A percentile compares a stretch with the other conserved stretches of the same genome.
phyloP scores from a whole-genome alignment of 768 basidiomycete species.

The Calocybe gangraenosa region DNA sequence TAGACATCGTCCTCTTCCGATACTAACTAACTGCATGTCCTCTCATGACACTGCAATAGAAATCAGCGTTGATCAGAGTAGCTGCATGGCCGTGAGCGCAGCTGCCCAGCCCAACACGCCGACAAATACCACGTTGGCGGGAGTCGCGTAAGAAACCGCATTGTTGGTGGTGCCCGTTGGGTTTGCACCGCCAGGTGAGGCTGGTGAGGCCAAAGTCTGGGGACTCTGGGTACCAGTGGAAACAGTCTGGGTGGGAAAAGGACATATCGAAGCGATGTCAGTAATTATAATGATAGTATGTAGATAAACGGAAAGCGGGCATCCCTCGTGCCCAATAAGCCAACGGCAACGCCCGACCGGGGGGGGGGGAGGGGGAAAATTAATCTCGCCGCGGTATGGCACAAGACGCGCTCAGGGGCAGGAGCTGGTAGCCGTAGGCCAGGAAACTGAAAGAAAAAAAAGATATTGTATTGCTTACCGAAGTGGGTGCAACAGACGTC shows the following conservation, averaged over 20 bases:
- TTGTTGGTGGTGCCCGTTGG: conserved; percentile 14
- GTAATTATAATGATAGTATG: too few species aligned
- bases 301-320: too few species aligned
- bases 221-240: neutral
- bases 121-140: neutral
- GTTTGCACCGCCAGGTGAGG: conserved; percentile 10
- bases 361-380: too few species aligned
- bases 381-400: too few species aligned
- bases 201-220: neutral
- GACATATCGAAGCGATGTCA: neutral
- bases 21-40: neutral
- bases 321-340: too few species aligned
- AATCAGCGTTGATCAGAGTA: neutral
- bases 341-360: too few species aligned
- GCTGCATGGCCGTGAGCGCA: conserved; percentile 1
- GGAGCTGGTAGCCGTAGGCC: too few species aligned
- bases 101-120: neutral
- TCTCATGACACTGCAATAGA: neutral
- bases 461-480: too few species aligned
- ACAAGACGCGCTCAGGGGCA: too few species aligned
- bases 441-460: too few species aligned
- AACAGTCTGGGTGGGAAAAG: neutral
- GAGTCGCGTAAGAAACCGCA: conserved; percentile 7
- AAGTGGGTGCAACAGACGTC: conserved; percentile 17
- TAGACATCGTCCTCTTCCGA: neutral